Evolutionary conservation across 2,329 filamentous ascomycete genomes (phyloP), one percentile per base, ranked within the genome.

Genomic region (Cercospora zeina): DNA sequence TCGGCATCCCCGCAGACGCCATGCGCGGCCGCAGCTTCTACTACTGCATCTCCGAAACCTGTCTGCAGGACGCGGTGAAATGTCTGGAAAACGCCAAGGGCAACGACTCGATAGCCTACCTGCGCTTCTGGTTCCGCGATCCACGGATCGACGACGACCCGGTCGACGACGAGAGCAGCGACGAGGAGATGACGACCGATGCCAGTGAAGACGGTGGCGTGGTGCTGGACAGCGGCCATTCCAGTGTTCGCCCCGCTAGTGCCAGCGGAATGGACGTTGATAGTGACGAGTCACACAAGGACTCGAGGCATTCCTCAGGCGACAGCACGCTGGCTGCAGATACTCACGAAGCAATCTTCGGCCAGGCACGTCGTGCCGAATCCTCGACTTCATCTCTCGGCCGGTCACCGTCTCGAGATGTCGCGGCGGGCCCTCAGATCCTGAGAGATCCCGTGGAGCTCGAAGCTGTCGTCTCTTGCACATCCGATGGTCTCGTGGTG

Each of bases 391-490:
- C 76, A 30, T 76, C 75, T 10, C 34, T 70, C 6, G 65, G 63
- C 2, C 62, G 63, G 2, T 74, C 74, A 6, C 71, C 74, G 7
- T 62, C 68, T 58, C 64, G 69, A 62, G 66, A 67, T 4, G 10
- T 37, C 31, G 68, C 65, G 37, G 61, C 31, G 55, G 67, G 66
- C 39, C 63, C 30, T 55, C 67, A 47, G 7, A 56, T 61, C 21
- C 67, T 54, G 11, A 39, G 62, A 19, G 77, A 76, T 13, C 80
- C 82, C 1, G 81, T 91, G 56, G 90, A 96, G 76, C 79, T 96
- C 3, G 91, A 96, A 77, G 91, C 91, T 1, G 90, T 96, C n/a
- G 87, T 96, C 4, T 96, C 91, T 0, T 96, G 91, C 76, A 91
- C 91, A 1, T 96, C 91, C 0, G 91, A 96, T 73, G 91, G 91